phyloP scores from a whole-genome alignment of 1,284 basidiomycete species.

The Polyporus tsugae region DNA sequence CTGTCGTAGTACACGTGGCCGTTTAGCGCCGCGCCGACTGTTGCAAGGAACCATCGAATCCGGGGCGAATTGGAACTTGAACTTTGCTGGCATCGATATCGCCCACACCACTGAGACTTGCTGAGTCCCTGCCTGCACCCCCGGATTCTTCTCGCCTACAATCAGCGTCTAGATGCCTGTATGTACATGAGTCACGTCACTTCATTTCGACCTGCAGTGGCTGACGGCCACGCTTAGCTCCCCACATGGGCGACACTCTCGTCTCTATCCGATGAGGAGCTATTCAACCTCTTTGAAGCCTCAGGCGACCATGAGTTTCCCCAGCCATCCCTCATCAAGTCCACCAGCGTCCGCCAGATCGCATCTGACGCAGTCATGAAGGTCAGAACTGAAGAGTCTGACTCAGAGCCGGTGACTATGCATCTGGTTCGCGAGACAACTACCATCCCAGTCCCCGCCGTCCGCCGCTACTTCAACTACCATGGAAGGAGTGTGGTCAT shows the following conservation, averaged over 20 bases:
- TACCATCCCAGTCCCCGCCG: slow-evolving; percentile 2
- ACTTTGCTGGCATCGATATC: too few relatives aligned
- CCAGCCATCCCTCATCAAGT: not conserved
- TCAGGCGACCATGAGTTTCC: not conserved
- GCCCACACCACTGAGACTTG: too few relatives aligned
- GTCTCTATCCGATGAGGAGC: not conserved
- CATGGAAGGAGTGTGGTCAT: slow-evolving; percentile 14
- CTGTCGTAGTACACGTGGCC: too few relatives aligned
- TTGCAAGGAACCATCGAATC: too few relatives aligned
- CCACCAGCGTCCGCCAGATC: not conserved
- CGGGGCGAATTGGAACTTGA: too few relatives aligned
- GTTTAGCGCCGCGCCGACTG: too few relatives aligned
- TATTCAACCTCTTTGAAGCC: not conserved
- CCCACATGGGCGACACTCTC: not conserved
- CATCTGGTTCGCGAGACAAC: slow-evolving; percentile 2
- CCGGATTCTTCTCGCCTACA: too few relatives aligned
- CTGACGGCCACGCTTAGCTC: not conserved
- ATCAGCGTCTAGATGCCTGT: too few relatives aligned
- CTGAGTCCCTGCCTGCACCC: too few relatives aligned
- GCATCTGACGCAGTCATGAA: slow-evolving; percentile 10
- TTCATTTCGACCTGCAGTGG: too few relatives aligned
- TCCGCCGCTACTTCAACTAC: not conserved
- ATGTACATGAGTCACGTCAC: too few relatives aligned
- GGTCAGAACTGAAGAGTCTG: not conserved
- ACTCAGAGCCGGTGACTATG: slow-evolving; percentile 7